Evolutionary conservation across 768 basidiomycete genomes (phyloP), one percentile per base, ranked within the genome.

Genomic region (Cystofilobasidium macerans): DNA sequence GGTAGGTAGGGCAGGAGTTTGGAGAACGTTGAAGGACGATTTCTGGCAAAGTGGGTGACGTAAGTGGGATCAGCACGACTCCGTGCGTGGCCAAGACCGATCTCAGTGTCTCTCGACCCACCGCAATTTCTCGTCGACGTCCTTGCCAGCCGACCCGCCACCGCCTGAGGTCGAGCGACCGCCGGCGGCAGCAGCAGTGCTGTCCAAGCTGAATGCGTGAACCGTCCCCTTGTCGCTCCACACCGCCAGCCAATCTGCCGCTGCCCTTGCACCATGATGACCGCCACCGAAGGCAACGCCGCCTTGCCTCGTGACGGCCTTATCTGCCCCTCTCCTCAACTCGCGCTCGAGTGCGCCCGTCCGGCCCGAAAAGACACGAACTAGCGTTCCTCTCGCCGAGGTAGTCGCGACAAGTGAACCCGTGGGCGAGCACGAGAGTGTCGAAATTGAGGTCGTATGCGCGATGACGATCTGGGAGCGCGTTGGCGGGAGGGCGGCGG

Each of bases 201-300:
- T 79, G 5, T 73, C 74, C 28, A 94, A 79, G 48, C 57, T 68
- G 38, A 68, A 68, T 0, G 92, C 80, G 73, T 95, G 91, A 9
- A 95, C 84, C 0, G 91, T 95, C 40, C 91, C 91, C 76, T 95
- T 95, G 75, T 95, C 91, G 73, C 89, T 92, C 86, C 89, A 90
- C 13, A 89, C 90, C 71, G 88, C 89, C 0, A 94, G 78, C 70
- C 91, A 88, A 65, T 81, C 82, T 71, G 93, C 92, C 70, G 90
- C 89, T 5, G 84, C 85, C 42, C 90, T 82, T n/a, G n/a, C n/a
- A n/a, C n/a, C n/a, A n/a, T n/a, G n/a, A n/a, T n/a, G n/a, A n/a
- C n/a, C n/a, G n/a, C n/a, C n/a, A n/a, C n/a, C n/a, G 75, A 93
- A 90, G 16, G 86, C 85, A 24, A 92, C 86, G 2, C 89, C 89